Evolutionary conservation across 2,329 filamentous ascomycete species (phyloP), one percentile per base, ranked within the genome.

Genomic region (Pseudocercospora cruenta): DNA sequence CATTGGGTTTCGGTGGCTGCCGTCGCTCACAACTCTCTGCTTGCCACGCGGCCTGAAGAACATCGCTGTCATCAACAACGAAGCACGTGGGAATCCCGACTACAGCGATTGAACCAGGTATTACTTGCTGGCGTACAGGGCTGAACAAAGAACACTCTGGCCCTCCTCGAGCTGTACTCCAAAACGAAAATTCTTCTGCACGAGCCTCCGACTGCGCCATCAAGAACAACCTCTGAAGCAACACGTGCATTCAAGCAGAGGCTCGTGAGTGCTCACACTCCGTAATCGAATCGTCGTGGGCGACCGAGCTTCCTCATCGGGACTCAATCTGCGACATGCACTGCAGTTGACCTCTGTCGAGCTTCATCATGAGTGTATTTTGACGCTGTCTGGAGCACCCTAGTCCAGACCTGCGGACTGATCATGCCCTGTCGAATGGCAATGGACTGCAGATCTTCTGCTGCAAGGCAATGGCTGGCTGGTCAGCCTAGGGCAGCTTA

Each of bases 401-500:
- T 33, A 33, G 26, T 33, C 53, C 31, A 16, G 22, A 22, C 10
- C 53, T n/a, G 26, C 47, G 21, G 21, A n/a, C n/a, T 26, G 16
- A 24, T 19, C 21, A 53, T 24, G 24, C 47, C 14, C 47, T 19
- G 10, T 28, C 19, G 7, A 33, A 58, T 59, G 63, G 58, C 60
- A 21, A n/a, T 33, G 43, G 47, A 21, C n/a, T 66, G 65, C 55
- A 60, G 65, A 8, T 57, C 62, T 10, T 64, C 65, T 47, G 65
- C 62, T 12, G 66, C 64, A 3, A 61, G 49, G 31, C 58, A 67
- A 65, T 72, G 71, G 71, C 70, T 72, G 14, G 60, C 62, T 28
- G 54, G 14, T 7, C 66, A 60, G 10, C 62, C 66, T n/a, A n/a
- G 16, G 28, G 33, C 71, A 47, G 62, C 60, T 12, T 54, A 59